These are phyloP conservation scores for Populus hybrid DNA, from an alignment of 441 rosid genomes.

Conservation along the genomic window DNA sequence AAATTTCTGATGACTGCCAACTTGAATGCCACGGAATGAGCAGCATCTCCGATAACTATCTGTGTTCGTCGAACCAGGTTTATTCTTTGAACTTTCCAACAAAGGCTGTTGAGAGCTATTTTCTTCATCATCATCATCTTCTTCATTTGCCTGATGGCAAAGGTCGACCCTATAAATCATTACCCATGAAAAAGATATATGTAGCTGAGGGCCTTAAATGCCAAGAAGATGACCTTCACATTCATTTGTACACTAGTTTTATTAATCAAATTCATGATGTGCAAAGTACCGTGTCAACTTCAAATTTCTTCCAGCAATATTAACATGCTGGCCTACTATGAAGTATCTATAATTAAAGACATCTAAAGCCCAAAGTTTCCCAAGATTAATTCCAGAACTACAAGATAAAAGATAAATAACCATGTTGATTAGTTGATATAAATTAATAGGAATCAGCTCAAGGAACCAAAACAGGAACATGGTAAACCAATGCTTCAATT, in stretches of 20 bases:
- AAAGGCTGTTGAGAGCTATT: slow-evolving; percentile 51
- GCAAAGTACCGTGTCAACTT: not conserved
- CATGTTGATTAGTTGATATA: not conserved
- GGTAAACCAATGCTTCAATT: not conserved
- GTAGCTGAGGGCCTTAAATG: not conserved
- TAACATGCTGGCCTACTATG: not conserved
- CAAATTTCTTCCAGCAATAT: not conserved
- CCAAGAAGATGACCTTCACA: not conserved
- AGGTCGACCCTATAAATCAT: slow-evolving; percentile 61
- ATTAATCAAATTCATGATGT: not conserved
- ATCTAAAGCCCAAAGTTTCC: not conserved
- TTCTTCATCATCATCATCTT: slow-evolving; percentile 81
- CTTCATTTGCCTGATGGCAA: slow-evolving; percentile 89
- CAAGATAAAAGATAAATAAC: not conserved
- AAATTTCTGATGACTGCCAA: slow-evolving; percentile 66
- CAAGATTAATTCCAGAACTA: not conserved
- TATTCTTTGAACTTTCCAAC: slow-evolving; percentile 36
- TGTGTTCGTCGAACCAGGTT: slow-evolving; percentile 30
- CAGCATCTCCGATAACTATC: slow-evolving; percentile 43
- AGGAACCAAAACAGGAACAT: not conserved
- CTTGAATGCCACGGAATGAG: slow-evolving; percentile 46
- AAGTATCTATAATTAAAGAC: not conserved
- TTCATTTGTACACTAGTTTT: not conserved
- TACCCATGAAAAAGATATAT: slow-evolving; percentile 1
- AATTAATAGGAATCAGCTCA: not conserved